These are phyloP conservation scores for Xanthoceras sorbifolium DNA, from an alignment of 345 rosid species.

Conservation along the genomic window DNA sequence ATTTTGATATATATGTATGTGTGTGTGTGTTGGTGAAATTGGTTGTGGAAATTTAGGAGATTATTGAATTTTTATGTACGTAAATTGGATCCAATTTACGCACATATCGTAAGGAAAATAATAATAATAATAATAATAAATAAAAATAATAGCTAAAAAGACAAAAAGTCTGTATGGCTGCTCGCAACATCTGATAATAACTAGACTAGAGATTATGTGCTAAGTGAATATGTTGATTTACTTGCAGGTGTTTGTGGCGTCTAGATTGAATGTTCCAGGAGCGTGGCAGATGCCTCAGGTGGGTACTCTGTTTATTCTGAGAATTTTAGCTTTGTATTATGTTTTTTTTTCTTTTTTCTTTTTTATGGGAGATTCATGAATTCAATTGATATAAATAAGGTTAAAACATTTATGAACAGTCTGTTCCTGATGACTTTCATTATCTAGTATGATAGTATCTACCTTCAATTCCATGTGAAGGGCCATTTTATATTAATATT, in stretches of 20 bases:
- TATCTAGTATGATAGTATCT: too few species aligned
- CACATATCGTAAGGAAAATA: too few species aligned
- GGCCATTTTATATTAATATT: background rate
- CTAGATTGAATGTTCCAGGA: conserved; percentile 98
- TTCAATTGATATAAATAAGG: background rate
- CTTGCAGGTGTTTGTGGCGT: conserved; percentile 86
- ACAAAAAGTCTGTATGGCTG: too few species aligned
- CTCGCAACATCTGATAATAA: too few species aligned
- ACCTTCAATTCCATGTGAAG: background rate
- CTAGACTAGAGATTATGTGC: too few species aligned
- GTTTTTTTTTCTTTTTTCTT: too few species aligned
- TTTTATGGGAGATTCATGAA: background rate
- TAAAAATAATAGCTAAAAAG: too few species aligned
- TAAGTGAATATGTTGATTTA: conserved; percentile 11
- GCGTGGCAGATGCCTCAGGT: conserved; percentile 99
- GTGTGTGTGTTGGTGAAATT: background rate
- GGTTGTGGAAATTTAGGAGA: background rate
- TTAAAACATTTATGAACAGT: background rate
- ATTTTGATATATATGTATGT: background rate
- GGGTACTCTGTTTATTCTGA: background rate
- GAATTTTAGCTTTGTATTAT: background rate
- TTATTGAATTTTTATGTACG: background rate
- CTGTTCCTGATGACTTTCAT: background rate
- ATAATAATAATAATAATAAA: too few species aligned
- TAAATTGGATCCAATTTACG: too few species aligned